Conservation (phyloP, 495 filamentous ascomycete genomes). For the Penicillium crystallinum region DNA sequence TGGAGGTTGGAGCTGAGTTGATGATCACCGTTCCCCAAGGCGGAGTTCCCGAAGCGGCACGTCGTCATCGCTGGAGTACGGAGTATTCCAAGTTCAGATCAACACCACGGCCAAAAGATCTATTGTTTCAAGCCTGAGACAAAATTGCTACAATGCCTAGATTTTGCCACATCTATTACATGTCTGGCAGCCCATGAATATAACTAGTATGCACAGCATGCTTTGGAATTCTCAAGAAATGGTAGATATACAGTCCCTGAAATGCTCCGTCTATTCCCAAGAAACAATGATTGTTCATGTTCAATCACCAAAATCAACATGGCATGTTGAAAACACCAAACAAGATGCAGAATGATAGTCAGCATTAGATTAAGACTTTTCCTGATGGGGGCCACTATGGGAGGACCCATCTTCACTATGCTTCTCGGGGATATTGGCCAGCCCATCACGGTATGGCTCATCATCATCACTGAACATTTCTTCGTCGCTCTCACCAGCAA, state of each 20-base stretch:
- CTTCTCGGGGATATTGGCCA: slow-evolving; percentile 21
- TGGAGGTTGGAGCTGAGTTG: slow-evolving; percentile 17
- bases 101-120: no score
- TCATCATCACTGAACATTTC: slow-evolving; percentile 57
- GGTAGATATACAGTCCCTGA: slow-evolving; percentile 1
- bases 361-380: slow-evolving; percentile 16
- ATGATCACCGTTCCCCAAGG: slow-evolving; percentile 29
- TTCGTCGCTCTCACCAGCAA: slow-evolving; percentile 77
- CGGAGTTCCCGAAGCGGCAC: slow-evolving; percentile 27
- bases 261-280: background rate
- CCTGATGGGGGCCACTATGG: slow-evolving; percentile 7
- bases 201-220: background rate
- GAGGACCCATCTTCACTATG: slow-evolving; percentile 15
- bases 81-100: no score
- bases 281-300: background rate
- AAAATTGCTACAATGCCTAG: background rate
- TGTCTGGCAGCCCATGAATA: background rate
- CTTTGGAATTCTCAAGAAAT: background rate
- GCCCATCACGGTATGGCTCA: slow-evolving; percentile 39
- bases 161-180: background rate
- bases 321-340: slow-evolving; percentile 7
- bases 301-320: background rate
- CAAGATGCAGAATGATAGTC: slow-evolving; percentile 8
- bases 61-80: slow-evolving; percentile 29
- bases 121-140: no score